Evolutionary conservation across 805 yeast genomes (phyloP), one percentile per base, ranked within the genome.

Genomic region (Myxozyma neglecta): DNA sequence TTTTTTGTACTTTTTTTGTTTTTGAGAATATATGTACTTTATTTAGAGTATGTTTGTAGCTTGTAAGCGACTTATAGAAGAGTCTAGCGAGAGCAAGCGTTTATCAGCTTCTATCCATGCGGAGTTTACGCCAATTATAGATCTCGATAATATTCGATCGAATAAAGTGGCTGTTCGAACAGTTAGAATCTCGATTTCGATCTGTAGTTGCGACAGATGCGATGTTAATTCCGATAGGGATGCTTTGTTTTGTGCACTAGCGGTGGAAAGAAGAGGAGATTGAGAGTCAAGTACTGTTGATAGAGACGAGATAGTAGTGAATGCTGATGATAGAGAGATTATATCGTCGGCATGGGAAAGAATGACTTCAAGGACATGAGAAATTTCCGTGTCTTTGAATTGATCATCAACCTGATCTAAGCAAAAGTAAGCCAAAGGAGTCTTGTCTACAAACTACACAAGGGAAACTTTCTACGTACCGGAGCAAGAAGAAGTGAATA

Each of bases 41-140:
- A 20, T 48, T 18, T 16, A n/a, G 11, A 24, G 39, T 5, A 2
- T 46, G 18, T 13, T 16, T 13, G 50, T 14, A 46, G 50, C 34
- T n/a, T 24, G 29, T 24, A 24, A 24, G 29, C 29, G 29, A 24
- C 29, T 24, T 16, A 42, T 42, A 42, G 20, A n/a, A 6, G 42
- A 20, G 29, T 61, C 66, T 11, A 51, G 45, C n/a, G 61, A 49
- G 16, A 34, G 49, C 14, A 64, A 40, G 18, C 66, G 52, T 16
- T 48, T 56, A 20, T 64, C 60, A 45, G 46, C 20, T 29, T 57
- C 62, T 8, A 59, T 55, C 65, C 65, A 61, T n/a, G 67, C 59
- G 16, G 29, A 10, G 34, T 61, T 62, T 20, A 42, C 48, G 37
- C 58, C 62, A 39, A 58, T 47, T 6, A 64, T 42, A 34, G 67